phyloP scores from a whole-genome alignment of 371 early-diverging fungal species.

The Mycotypha africana region DNA sequence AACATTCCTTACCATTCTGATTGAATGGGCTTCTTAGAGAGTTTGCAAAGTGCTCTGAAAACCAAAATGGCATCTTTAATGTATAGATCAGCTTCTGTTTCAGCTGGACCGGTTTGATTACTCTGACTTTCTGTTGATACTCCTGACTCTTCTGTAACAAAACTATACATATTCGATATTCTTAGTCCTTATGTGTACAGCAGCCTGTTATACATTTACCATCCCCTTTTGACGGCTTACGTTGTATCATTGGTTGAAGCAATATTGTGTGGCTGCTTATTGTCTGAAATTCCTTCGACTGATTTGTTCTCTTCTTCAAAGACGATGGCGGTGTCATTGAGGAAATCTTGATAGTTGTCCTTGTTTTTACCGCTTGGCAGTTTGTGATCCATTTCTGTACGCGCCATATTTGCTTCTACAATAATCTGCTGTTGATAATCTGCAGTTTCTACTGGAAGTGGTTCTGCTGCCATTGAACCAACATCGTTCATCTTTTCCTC shows the following conservation, averaged over 20 bases:
- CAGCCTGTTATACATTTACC: too few species aligned
- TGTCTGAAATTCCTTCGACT: slow-evolving; percentile 1
- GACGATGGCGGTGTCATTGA: slow-evolving; percentile 41
- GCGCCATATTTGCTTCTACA: slow-evolving; percentile 45
- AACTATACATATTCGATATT: too few species aligned
- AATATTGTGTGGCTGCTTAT: too few species aligned
- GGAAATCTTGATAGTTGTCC: slow-evolving; percentile 40
- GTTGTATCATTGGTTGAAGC: neutral
- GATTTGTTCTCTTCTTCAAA: slow-evolving; percentile 33
- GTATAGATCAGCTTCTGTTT: slow-evolving; percentile 43
- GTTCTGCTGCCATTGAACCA: neutral
- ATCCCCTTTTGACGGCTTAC: too few species aligned
- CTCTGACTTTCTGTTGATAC: slow-evolving; percentile 32
- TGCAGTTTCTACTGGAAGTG: slow-evolving; percentile 4
- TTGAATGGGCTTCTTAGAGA: slow-evolving; percentile 71
- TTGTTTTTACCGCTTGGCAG: slow-evolving; percentile 28
- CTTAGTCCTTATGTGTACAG: too few species aligned
- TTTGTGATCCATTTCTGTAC: slow-evolving; percentile 38
- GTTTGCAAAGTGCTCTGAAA: slow-evolving; percentile 88
- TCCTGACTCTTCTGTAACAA: too few species aligned
- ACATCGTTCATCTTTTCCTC: neutral
- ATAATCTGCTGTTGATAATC: slow-evolving; percentile 42
- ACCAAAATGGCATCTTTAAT: slow-evolving; percentile 82
- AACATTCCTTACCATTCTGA: slow-evolving; percentile 44
- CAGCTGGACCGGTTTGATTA: slow-evolving; percentile 14